Percentiles rank a stretch among this genome's conserved stretches.
These are phyloP conservation scores for Rhizopus stolonifer DNA, from an alignment of 371 early-diverging fungal genomes.

Conservation along the genomic window DNA sequence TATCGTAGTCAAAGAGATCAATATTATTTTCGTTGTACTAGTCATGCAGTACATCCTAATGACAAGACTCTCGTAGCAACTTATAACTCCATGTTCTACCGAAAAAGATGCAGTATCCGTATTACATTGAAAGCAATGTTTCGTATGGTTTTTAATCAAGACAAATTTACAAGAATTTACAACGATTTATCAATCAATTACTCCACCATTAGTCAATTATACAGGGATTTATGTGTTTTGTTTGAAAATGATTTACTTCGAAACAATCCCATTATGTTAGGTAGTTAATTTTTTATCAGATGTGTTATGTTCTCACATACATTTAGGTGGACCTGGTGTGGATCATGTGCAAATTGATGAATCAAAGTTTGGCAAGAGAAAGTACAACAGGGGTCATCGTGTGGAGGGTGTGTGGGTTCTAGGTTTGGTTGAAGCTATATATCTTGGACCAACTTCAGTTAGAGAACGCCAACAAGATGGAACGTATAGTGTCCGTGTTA, in stretches of 20 bases:
- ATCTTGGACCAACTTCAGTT: neutral
- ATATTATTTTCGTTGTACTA: neutral
- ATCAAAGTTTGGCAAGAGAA: conserved; percentile 11
- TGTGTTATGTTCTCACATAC: no score
- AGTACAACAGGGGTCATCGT: conserved; percentile 3
- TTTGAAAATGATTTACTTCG: neutral
- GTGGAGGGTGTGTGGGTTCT: conserved; percentile 14
- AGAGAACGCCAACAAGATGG: neutral
- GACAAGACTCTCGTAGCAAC: neutral
- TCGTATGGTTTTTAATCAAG: neutral
- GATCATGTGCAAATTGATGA: conserved; percentile 8
- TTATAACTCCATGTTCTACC: neutral
- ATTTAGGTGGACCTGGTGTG: neutral
- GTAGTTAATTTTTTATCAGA: neutral
- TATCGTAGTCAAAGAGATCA: neutral
- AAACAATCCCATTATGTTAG: neutral
- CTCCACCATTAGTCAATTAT: neutral
- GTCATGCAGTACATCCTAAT: neutral
- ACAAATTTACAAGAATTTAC: neutral
- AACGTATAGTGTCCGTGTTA: no score
- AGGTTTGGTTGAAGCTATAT: neutral
- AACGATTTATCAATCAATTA: neutral
- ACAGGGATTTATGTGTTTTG: neutral
- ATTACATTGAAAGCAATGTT: neutral
- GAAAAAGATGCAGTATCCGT: neutral